Conservation (phyloP, 163 green algal species). For the Trebouxia gelatinosa region DNA sequence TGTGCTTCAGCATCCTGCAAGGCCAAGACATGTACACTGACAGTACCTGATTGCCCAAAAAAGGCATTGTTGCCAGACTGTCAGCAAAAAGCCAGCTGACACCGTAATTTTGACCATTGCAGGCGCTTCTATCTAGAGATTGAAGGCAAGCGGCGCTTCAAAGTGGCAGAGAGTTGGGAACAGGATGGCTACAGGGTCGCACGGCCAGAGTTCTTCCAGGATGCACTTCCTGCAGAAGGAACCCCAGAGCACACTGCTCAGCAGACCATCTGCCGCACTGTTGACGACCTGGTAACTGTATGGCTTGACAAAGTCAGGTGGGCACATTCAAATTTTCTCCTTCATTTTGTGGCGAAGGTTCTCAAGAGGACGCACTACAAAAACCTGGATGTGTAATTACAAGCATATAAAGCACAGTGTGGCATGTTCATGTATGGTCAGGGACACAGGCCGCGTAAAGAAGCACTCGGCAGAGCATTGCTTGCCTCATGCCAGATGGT, state of each 20-base stretch:
- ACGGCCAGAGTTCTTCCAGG: slow-evolving; percentile 37
- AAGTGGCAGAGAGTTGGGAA: slow-evolving; percentile 38
- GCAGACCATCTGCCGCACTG: slow-evolving; percentile 28
- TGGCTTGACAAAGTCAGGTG: slow-evolving; percentile 46
- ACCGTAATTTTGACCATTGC: background rate
- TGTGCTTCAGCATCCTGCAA: too few species aligned
- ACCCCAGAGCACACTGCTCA: slow-evolving; percentile 28
- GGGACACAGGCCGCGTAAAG: too few species aligned
- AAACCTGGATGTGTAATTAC: background rate
- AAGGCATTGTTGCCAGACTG: too few species aligned
- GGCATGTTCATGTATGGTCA: too few species aligned
- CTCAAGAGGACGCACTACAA: background rate
- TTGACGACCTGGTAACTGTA: slow-evolving; percentile 34
- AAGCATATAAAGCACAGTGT: background rate
- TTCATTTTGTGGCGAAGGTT: background rate
- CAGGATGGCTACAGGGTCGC: slow-evolving; percentile 58
- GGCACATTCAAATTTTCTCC: background rate
- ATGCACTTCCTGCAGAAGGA: slow-evolving; percentile 34
- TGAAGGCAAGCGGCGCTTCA: slow-evolving; percentile 53
- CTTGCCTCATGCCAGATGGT: slow-evolving; percentile 44
- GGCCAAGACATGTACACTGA: too few species aligned
- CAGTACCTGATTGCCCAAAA: too few species aligned
- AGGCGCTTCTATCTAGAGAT: slow-evolving; percentile 77
- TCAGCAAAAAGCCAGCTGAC: too few species aligned
- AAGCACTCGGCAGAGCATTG: too few species aligned